phyloP scores from a whole-genome alignment of 2,329 filamentous ascomycete genomes.

The Ramularia endophylla region DNA sequence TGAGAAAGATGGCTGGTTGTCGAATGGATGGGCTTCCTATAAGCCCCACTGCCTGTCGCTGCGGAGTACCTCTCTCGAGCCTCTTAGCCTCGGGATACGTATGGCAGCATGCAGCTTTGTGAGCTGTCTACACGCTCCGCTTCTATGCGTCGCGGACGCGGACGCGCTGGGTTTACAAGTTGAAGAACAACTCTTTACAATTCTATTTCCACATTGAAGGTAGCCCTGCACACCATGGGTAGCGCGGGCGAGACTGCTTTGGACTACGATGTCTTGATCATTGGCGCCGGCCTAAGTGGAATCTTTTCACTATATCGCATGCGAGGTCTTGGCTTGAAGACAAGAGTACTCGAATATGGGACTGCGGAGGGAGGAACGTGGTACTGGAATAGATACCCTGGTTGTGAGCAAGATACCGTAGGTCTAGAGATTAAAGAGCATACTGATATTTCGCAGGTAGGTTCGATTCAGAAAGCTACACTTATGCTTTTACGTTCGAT shows the following conservation, averaged over 20 bases:
- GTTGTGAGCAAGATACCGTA: neutral
- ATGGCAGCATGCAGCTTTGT: too few species aligned
- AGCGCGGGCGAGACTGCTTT: neutral
- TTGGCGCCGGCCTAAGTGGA: slow-evolving; percentile 38
- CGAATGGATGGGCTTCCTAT: too few species aligned
- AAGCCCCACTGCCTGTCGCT: too few species aligned
- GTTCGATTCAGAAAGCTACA: slow-evolving; percentile 42
- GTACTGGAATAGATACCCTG: slow-evolving; percentile 35
- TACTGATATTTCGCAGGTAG: slow-evolving; percentile 20
- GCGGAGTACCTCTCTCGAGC: too few species aligned
- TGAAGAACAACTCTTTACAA: too few species aligned
- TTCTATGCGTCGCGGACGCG: too few species aligned
- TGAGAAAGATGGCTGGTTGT: too few species aligned
- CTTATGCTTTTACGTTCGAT: slow-evolving; percentile 41
- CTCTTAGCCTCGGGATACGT: too few species aligned
- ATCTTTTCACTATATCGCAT: slow-evolving; percentile 37
- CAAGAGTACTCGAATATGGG: slow-evolving; percentile 25
- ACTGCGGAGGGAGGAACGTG: slow-evolving; percentile 29
- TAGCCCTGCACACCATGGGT: too few species aligned
- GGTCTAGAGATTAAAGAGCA: neutral
- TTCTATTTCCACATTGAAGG: too few species aligned
- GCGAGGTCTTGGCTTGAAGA: slow-evolving; percentile 27
- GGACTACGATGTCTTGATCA: slow-evolving; percentile 21
- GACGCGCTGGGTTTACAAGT: too few species aligned
- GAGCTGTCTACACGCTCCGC: too few species aligned